phyloP scores from a whole-genome alignment of 225 moss, liverwort and hornwort genomes.

The Takakia lepidozioides region DNA sequence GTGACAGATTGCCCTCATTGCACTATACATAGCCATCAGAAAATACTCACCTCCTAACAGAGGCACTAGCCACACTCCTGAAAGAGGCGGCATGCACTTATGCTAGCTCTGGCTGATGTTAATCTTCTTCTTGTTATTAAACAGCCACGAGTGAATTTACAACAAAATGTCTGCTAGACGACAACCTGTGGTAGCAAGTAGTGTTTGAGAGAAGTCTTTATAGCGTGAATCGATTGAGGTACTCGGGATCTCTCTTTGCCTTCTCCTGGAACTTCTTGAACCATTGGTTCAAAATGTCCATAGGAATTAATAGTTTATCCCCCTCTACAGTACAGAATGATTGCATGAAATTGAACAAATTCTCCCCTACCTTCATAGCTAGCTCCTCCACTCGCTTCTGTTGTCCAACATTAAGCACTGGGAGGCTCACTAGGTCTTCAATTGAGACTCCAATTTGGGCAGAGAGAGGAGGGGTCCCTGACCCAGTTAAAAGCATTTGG shows the following conservation, averaged over 20 bases:
- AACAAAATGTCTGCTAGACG: no score
- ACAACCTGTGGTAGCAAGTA: no score
- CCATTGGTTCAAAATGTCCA: slow-evolving; percentile 91
- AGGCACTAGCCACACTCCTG: no score
- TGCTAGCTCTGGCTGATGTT: no score
- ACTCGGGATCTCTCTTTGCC: slow-evolving; percentile 72
- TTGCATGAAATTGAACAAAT: slow-evolving; percentile 94
- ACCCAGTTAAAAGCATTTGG: slow-evolving; percentile 81
- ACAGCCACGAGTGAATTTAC: no score
- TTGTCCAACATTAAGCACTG: slow-evolving; percentile 71
- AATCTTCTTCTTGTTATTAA: no score
- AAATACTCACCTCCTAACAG: no score
- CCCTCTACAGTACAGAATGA: slow-evolving; percentile 85
- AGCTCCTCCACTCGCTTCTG: slow-evolving; percentile 87
- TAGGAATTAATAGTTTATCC: slow-evolving; percentile 81
- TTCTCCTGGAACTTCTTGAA: slow-evolving; percentile 97
- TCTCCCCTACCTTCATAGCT: slow-evolving; percentile 90
- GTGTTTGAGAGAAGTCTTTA: slow-evolving; percentile 13
- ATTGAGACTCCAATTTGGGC: slow-evolving; percentile 88
- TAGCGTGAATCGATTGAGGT: slow-evolving; percentile 73
- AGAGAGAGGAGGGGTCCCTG: slow-evolving; percentile 63
- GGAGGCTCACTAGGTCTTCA: slow-evolving; percentile 66
- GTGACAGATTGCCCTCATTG: no score
- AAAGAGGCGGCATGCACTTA: no score
- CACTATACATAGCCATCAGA: no score